These are phyloP conservation scores for Turritis glabra DNA, from an alignment of 345 rosid species.

Conservation along the genomic window DNA sequence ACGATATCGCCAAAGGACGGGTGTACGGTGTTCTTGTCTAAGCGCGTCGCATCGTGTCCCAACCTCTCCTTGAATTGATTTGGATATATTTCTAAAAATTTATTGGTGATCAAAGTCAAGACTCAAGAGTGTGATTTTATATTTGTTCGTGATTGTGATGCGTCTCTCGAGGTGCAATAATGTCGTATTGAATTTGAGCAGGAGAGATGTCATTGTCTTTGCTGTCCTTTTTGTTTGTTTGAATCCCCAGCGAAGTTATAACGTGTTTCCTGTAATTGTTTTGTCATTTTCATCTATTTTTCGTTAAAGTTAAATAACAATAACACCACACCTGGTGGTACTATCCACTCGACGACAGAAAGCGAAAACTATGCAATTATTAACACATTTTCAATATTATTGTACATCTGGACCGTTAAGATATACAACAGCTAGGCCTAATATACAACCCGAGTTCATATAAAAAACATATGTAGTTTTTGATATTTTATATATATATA, in stretches of 20 bases:
- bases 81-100: neutral
- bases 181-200: neutral
- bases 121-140: neutral
- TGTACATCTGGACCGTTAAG: neutral
- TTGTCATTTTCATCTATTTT: neutral
- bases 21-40: constrained; percentile 56
- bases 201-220: neutral
- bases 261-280: neutral
- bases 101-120: neutral
- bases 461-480: neutral
- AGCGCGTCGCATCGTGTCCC: constrained; percentile 47
- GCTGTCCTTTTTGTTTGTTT: neutral
- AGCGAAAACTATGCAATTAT: neutral
- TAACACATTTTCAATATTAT: neutral
- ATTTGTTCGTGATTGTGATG: neutral
- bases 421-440: neutral
- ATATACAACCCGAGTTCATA: neutral
- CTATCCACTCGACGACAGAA: neutral
- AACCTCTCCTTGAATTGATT: constrained; percentile 30
- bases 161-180: neutral
- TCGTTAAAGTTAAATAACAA: neutral
- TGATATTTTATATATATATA: neutral
- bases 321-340: neutral
- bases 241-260: neutral
- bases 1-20: constrained; percentile 87